phyloP scores from a whole-genome alignment of 2,329 filamentous ascomycete genomes.

The Trichoderma citrinoviride region DNA sequence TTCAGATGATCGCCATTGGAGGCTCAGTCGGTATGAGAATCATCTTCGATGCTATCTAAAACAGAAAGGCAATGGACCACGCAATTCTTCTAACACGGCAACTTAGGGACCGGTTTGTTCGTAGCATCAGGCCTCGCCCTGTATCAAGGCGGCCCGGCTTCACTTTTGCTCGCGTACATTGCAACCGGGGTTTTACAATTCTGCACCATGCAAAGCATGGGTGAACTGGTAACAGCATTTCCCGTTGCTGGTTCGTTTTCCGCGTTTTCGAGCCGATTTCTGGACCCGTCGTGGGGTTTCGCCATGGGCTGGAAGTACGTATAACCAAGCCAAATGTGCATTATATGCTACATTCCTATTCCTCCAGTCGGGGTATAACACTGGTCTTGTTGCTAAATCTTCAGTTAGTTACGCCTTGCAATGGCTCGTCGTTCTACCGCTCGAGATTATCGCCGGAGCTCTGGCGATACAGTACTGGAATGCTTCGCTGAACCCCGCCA shows the following conservation, averaged over 20 bases:
- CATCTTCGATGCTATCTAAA: neutral
- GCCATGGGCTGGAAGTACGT: conserved; percentile 16
- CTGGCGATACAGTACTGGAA: conserved; percentile 8
- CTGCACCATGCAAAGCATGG: conserved; percentile 8
- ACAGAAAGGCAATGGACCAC: too few species aligned
- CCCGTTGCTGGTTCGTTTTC: conserved; percentile 8
- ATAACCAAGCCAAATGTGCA: neutral
- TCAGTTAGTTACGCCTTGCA: neutral
- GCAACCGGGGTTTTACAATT: conserved; percentile 3
- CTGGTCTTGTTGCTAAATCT: neutral
- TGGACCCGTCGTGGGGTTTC: conserved; percentile 10
- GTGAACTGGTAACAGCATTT: conserved; percentile 1
- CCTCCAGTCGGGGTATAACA: neutral
- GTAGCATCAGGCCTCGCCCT: conserved; percentile 5
- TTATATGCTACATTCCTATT: too few species aligned
- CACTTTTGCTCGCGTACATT: neutral
- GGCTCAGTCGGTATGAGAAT: neutral
- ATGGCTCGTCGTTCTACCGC: neutral
- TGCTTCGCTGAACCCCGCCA: conserved; percentile 2
- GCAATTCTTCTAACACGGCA: neutral
- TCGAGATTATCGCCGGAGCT: conserved; percentile 4
- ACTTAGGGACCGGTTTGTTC: neutral
- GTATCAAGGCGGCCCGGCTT: conserved; percentile 2
- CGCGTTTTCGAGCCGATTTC: conserved; percentile 6
- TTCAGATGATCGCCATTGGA: conserved; percentile 9